These are phyloP conservation scores for Chamaecrista fasciculata DNA, from an alignment of 306 rosid genomes.

Conservation along the genomic window DNA sequence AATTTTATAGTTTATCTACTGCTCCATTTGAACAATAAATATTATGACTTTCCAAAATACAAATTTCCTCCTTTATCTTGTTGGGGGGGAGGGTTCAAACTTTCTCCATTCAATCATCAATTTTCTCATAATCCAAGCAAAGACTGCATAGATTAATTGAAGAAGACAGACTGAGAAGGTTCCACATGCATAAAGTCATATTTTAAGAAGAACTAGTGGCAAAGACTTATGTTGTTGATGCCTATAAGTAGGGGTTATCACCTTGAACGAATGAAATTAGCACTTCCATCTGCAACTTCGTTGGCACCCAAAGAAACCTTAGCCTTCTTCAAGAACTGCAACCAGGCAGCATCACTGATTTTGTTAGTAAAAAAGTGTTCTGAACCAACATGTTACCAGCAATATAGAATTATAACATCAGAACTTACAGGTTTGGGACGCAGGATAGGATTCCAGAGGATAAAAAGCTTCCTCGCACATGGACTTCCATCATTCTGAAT, in stretches of 20 bases:
- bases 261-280: conserved; percentile 58
- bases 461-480: conserved; percentile 72
- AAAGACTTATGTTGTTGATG: conserved; percentile 1
- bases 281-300: conserved; percentile 42
- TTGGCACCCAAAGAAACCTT: conserved; percentile 21
- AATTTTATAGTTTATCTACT: conserved; percentile 7
- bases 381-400: conserved; percentile 8
- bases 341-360: conserved; percentile 27
- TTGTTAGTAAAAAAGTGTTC: conserved; percentile 19
- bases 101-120: conserved; percentile 4
- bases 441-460: conserved; percentile 81
- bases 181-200: conserved; percentile 13
- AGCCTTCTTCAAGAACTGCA: conserved; percentile 42
- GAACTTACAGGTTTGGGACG: conserved; percentile 46
- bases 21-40: neutral
- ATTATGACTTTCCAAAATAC: neutral
- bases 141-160: conserved; percentile 8
- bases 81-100: no score
- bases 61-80: no score
- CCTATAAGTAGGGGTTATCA: conserved; percentile 20
- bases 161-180: neutral
- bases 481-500: conserved; percentile 96
- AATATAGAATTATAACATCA: conserved; percentile 15
- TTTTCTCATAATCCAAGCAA: conserved; percentile 2
- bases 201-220: neutral